Evolutionary conservation across 768 basidiomycete genomes (phyloP).

Genomic region (Rhodotorula toruloides): DNA sequence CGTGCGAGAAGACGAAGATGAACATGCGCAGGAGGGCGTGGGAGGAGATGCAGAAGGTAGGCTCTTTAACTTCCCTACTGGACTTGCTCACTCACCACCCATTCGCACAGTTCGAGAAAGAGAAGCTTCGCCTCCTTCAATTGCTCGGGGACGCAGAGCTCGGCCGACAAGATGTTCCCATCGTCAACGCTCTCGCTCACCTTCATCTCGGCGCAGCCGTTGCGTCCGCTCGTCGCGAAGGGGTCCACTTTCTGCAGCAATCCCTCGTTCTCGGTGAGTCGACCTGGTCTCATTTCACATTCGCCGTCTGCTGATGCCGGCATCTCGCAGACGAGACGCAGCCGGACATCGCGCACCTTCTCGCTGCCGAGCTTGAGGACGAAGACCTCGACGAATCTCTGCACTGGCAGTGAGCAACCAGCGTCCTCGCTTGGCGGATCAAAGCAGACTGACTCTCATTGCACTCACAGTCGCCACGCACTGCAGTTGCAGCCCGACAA

Average conservation of each 20-base stretch:
- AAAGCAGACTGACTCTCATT: neutral
- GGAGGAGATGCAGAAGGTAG: conserved; percentile 1
- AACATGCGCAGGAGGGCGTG: neutral
- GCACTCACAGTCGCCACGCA: neutral
- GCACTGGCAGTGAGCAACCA: neutral
- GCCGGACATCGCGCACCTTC: neutral
- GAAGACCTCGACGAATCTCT: neutral
- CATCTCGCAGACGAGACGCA: neutral
- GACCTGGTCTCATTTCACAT: too few species aligned
- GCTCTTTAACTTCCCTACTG: neutral
- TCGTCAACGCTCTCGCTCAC: conserved; percentile 1
- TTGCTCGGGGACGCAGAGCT: neutral
- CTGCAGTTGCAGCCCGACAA: neutral
- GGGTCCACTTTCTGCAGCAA: neutral
- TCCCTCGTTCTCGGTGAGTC: conserved; percentile 1
- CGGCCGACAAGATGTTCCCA: neutral
- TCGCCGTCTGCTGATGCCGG: neutral
- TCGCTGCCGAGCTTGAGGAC: neutral
- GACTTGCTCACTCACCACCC: neutral
- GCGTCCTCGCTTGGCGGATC: neutral
- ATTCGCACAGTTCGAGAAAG: conserved; percentile 1
- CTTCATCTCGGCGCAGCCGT: neutral
- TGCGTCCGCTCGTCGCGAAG: neutral
- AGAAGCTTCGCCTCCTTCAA: neutral
- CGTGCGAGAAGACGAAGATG: neutral